A percentile compares a stretch with the other conserved stretches of the same genome.
Evolutionary conservation across 2,329 filamentous ascomycete genomes (phyloP).

Genomic region (Berkeleyomyces rouxiae): DNA sequence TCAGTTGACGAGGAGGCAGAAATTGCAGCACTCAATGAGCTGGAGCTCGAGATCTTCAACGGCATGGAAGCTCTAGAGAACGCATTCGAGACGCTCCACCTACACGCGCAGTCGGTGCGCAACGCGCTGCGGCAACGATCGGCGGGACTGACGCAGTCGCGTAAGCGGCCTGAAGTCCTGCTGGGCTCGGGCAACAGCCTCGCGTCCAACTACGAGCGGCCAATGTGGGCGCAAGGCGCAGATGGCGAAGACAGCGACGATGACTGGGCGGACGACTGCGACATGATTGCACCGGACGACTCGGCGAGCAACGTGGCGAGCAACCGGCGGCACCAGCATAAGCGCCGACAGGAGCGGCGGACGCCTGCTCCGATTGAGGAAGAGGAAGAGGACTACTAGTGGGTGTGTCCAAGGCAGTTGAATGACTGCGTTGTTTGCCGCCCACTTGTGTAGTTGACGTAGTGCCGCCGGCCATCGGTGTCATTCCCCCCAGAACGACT

Average conservation of each 20-base stretch:
- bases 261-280: slow-evolving; percentile 38
- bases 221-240: slow-evolving; percentile 27
- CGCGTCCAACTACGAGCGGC: slow-evolving; percentile 28
- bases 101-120: slow-evolving; percentile 65
- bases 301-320: slow-evolving; percentile 67
- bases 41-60: slow-evolving; percentile 81
- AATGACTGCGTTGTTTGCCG: too few species aligned
- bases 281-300: slow-evolving; percentile 57
- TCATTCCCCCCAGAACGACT: not conserved
- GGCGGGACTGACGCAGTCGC: slow-evolving; percentile 54
- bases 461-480: not conserved
- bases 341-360: slow-evolving; percentile 49
- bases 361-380: slow-evolving; percentile 61
- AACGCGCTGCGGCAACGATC: slow-evolving; percentile 64
- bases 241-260: slow-evolving; percentile 35
- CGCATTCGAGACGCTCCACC: slow-evolving; percentile 81
- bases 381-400: slow-evolving; percentile 43
- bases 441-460: too few species aligned
- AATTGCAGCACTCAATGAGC: slow-evolving; percentile 73
- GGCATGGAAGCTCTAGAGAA: slow-evolving; percentile 93
- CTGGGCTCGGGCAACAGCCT: slow-evolving; percentile 32
- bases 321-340: slow-evolving; percentile 48
- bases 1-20: slow-evolving; percentile 90
- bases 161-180: slow-evolving; percentile 39
- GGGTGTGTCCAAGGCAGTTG: not conserved